phyloP scores from a whole-genome alignment of 768 basidiomycete species.

The Mycena floridula region DNA sequence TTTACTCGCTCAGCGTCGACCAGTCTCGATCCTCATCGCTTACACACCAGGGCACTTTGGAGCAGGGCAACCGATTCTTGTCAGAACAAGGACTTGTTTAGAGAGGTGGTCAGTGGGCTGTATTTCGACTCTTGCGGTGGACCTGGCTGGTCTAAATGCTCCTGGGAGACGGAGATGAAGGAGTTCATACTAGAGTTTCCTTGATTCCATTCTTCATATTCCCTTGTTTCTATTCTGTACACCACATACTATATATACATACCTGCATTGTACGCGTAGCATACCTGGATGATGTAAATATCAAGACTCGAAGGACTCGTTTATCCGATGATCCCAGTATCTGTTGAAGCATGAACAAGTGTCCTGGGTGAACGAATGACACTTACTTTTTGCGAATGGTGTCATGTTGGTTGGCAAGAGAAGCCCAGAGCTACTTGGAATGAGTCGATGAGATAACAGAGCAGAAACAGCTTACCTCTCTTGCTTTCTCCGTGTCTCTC shows the following conservation, averaged over 20 bases:
- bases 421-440: conserved; percentile 55
- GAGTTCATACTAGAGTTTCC: conserved; percentile 58
- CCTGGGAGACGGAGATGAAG: conserved; percentile 59
- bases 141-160: conserved; percentile 39
- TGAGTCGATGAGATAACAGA: conserved; percentile 1
- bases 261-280: too few relatives aligned
- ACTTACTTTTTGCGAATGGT: conserved; percentile 69
- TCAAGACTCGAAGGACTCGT: conserved; percentile 34
- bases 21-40: too few relatives aligned
- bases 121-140: too few relatives aligned
- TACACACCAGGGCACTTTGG: too few relatives aligned
- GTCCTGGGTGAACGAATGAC: conserved; percentile 8
- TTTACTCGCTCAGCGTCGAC: conserved; percentile 23
- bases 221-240: too few relatives aligned
- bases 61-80: too few relatives aligned
- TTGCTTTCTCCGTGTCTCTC: conserved; percentile 42
- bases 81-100: too few relatives aligned
- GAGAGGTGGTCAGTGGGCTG: too few relatives aligned
- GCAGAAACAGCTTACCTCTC: conserved; percentile 33
- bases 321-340: conserved; percentile 76
- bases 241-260: too few relatives aligned
- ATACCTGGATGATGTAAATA: too few relatives aligned
- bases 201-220: too few relatives aligned
- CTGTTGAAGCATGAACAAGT: conserved; percentile 26
- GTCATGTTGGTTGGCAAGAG: conserved; percentile 64